These are phyloP conservation scores for Triangularia verruculosa DNA, from an alignment of 2,329 filamentous ascomycete species.

Conservation along the genomic window DNA sequence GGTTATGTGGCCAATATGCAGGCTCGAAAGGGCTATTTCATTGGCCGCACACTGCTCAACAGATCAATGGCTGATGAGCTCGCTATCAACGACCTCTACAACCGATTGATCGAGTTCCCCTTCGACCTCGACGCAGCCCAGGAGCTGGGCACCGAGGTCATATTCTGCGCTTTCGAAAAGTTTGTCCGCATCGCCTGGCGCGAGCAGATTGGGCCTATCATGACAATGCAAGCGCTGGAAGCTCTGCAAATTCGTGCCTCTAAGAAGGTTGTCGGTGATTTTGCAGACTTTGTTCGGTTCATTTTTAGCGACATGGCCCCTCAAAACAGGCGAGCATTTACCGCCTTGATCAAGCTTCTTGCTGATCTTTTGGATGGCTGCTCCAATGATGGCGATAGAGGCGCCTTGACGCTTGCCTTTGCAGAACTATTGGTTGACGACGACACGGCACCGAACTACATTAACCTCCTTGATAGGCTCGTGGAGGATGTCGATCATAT, in stretches of 20 bases:
- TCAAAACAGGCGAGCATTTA: constrained; percentile 73
- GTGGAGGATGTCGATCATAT: constrained; percentile 86
- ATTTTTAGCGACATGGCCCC: constrained; percentile 65
- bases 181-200: constrained; percentile 86
- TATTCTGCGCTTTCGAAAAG: constrained; percentile 92
- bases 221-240: constrained; percentile 68
- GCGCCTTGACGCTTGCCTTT: constrained; percentile 83
- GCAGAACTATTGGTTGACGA: constrained; percentile 80
- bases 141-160: constrained; percentile 75
- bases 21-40: constrained; percentile 80
- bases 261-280: constrained; percentile 69
- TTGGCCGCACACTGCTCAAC: constrained; percentile 71
- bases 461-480: constrained; percentile 82
- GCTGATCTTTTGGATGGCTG: constrained; percentile 87
- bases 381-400: constrained; percentile 85
- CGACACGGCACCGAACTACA: constrained; percentile 75
- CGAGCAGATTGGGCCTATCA: constrained; percentile 80
- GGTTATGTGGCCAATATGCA: constrained; percentile 80
- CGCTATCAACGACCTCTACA: constrained; percentile 85
- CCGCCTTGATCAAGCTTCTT: constrained; percentile 78
- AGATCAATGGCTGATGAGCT: constrained; percentile 71
- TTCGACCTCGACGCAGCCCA: constrained; percentile 71
- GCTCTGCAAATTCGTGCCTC: constrained; percentile 68
- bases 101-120: constrained; percentile 78
- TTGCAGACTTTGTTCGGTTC: constrained; percentile 65